Conservation (phyloP, 2,329 filamentous ascomycete genomes). For the Ophiostoma piceae region DNA sequence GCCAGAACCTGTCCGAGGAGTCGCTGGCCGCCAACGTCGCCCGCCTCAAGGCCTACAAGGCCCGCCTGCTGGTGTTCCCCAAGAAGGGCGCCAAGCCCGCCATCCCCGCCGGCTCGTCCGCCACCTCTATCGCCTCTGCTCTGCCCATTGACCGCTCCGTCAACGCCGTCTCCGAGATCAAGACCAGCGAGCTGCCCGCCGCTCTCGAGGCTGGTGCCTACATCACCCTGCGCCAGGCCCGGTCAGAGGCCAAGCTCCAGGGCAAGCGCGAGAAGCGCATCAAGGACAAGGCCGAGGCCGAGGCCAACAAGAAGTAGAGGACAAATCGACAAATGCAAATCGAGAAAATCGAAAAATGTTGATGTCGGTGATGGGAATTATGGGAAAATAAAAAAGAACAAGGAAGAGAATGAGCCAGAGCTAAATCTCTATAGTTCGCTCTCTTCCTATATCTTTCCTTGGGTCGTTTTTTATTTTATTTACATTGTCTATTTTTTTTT, state of each 20-base stretch:
- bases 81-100: constrained; percentile 93
- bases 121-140: constrained; percentile 49
- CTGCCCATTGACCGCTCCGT: constrained; percentile 69
- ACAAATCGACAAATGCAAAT: background rate
- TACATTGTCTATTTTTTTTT: constrained; percentile 15
- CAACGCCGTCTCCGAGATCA: constrained; percentile 66
- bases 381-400: constrained; percentile 9
- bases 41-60: constrained; percentile 96
- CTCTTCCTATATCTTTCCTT: constrained; percentile 10
- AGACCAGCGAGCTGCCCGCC: constrained; percentile 74
- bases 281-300: constrained; percentile 80
- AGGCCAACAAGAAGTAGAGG: constrained; percentile 76
- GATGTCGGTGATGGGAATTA: background rate
- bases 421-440: background rate
- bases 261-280: constrained; percentile 91
- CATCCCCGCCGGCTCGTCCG: constrained; percentile 73
- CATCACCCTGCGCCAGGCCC: constrained; percentile 75
- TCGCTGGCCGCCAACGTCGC: constrained; percentile 89
- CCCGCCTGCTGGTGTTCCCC: constrained; percentile 94
- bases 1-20: constrained; percentile 96
- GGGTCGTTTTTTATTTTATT: constrained; percentile 13
- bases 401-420: background rate
- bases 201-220: constrained; percentile 75
- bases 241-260: constrained; percentile 73
- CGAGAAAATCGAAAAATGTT: background rate